Evolutionary conservation across 345 rosid species (phyloP), one percentile per base, ranked within the genome.

Genomic region (Schrenkiella parvula): DNA sequence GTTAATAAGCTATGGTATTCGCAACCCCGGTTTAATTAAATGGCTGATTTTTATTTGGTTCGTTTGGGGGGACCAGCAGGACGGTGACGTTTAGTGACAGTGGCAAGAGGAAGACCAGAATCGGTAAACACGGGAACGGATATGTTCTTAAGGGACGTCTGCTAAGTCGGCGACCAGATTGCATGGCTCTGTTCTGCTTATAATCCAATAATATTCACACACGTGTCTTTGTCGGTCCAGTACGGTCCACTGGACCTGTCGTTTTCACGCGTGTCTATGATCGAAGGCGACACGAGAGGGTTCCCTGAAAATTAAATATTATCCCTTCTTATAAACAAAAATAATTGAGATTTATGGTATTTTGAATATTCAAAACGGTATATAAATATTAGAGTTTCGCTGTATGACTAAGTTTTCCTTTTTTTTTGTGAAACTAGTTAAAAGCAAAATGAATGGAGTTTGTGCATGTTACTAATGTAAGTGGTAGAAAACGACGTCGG

Each of bases 201-300:
- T 1, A 0, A 3, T 35, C 82, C 68, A 78, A 44, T 82, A 56
- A 44, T 0, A 0, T 2, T 1, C 2, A 0, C 32, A 56, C 88
- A 79, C 82, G 84, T 78, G 70, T 41, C 37, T 14, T 0, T 46
- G 64, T 71, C 77, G 82, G 82, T 61, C 79, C 73, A 28, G 66
- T 73, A 75, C 77, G 76, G 28, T 62, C 74, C 76, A 62, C 46
- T 67, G 22, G 65, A 46, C 57, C 52, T 8, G 73, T 81, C 78
- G 55, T 50, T 78, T 39, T 80, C 84, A 76, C 75, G 78, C 78
- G 82, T 77, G 79, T 68, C 67, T 23, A 23, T n/a, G 56, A 34
- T 66, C 74, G 52, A 69, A 52, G 62, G n/a, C 67, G 64, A 59
- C 44, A 38, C 22, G 63, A 32, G 32, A 60, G 56, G 50, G 23